Percentiles rank a stretch among this genome's conserved stretches.
phyloP scores from a whole-genome alignment of 2,329 filamentous ascomycete genomes.

The Aspergillus brasiliensis region DNA sequence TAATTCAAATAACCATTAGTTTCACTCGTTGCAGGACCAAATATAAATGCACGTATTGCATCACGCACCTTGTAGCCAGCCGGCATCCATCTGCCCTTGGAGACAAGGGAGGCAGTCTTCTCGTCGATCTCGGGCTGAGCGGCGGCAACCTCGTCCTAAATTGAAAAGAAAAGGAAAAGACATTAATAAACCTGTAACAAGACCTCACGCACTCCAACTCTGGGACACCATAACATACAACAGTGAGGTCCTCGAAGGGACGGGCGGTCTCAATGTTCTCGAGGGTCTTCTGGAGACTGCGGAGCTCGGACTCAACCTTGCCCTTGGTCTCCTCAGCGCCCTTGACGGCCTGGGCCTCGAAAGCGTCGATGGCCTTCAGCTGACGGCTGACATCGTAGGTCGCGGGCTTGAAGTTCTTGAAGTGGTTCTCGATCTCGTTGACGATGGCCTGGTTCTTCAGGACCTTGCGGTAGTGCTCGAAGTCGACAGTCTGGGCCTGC shows the following conservation, averaged over 20 bases:
- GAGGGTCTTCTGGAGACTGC: constrained; percentile 90
- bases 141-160: constrained; percentile 87
- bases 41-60: neutral
- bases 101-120: constrained; percentile 91
- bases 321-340: constrained; percentile 96
- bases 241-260: constrained; percentile 95
- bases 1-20: constrained; percentile 25
- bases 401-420: constrained; percentile 85
- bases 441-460: constrained; percentile 96
- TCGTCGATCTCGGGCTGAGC: constrained; percentile 96
- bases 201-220: neutral
- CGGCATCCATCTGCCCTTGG: constrained; percentile 97
- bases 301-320: constrained; percentile 91
- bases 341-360: constrained; percentile 95
- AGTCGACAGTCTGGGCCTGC: constrained; percentile 85
- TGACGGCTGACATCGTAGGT: constrained; percentile 92
- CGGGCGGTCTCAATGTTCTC: constrained; percentile 96
- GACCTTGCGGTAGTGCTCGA: constrained; percentile 83
- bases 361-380: constrained; percentile 96
- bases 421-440: constrained; percentile 96
- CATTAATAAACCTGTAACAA: constrained; percentile 11
- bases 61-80: constrained; percentile 93
- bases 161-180: constrained; percentile 14
- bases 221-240: constrained; percentile 63
- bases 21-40: constrained; percentile 1